Percentiles rank a stretch among this genome's conserved stretches.
Evolutionary conservation across 2,329 filamentous ascomycete species (phyloP).

Genomic region (Cercospora sesami): DNA sequence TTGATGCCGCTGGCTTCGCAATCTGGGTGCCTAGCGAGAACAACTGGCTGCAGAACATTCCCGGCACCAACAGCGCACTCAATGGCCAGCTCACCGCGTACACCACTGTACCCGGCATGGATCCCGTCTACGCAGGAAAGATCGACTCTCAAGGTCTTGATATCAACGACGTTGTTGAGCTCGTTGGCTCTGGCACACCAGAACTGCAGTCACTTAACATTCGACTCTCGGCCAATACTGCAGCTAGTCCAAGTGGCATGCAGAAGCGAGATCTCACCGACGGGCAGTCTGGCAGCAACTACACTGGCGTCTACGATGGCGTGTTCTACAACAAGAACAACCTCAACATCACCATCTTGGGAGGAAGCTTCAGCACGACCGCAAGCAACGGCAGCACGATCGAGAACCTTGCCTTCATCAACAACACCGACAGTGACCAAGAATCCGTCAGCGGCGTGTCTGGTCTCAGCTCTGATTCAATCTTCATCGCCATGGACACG

Average conservation of each 20-base stretch:
- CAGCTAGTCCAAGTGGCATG: constrained; percentile 28
- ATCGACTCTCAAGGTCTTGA: constrained; percentile 73
- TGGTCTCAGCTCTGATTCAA: constrained; percentile 73
- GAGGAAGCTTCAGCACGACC: constrained; percentile 77
- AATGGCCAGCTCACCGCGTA: constrained; percentile 71
- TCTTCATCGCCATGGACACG: constrained; percentile 70
- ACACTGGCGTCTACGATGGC: constrained; percentile 73
- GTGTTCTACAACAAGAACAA: constrained; percentile 70
- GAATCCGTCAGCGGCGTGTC: constrained; percentile 51
- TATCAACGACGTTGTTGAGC: constrained; percentile 69
- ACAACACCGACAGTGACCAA: constrained; percentile 65
- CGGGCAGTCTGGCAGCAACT: constrained; percentile 43
- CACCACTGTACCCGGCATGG: constrained; percentile 61
- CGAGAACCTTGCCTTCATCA: constrained; percentile 79
- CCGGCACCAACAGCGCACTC: constrained; percentile 62
- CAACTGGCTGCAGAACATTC: constrained; percentile 85
- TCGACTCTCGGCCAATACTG: constrained; percentile 45
- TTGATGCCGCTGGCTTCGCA: constrained; percentile 72
- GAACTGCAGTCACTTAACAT: constrained; percentile 56
- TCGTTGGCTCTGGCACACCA: constrained; percentile 51
- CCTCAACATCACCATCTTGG: constrained; percentile 82
- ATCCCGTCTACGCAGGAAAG: constrained; percentile 76
- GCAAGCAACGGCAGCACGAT: constrained; percentile 68
- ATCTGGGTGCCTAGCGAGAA: constrained; percentile 83
- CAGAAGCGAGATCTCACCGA: constrained; percentile 44